Base-by-base conservation (phyloP, 495 filamentous ascomycete species). In the Penicillium paradoxum region DNA sequence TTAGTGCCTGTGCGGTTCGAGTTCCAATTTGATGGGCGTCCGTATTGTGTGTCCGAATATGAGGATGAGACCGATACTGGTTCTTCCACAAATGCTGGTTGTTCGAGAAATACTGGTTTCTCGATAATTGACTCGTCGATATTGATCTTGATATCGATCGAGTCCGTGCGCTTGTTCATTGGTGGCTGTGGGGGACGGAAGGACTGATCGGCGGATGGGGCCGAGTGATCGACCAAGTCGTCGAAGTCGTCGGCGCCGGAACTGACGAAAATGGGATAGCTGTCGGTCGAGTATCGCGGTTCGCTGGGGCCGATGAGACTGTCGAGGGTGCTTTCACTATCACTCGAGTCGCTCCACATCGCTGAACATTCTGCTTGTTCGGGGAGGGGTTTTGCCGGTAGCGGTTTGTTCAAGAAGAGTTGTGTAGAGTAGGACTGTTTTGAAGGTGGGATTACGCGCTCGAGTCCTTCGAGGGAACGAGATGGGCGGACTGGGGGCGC, bases 391-490 rank as follows among this genome's bases (percentile, higher is more conserved):
- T 59, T 62, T 22, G 69, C 64, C 40, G 69, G 72, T 6, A 74
- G 62, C 8, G 71, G 70, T 49, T 72, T 74, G 45, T 74, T 67
- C 47, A 73, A 55, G 40, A 57, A 58, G 18, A 71, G 55, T 0
- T 62, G 66, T 54, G 50, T 45, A n/a, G 60, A 49, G 21, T 38
- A 53, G 4, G 55, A 52, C 6, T 45, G 13, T 2, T 56, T 44
- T 9, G 52, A 18, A 24, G 71, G 72, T 18, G 71, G 72, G 14
- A 76, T 59, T 14, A 71, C 68, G 52, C 60, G 61, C 43, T 76
- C 73, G 15, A 76, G 53, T n/a, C 73, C 73, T 54, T 75, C 72
- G 10, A 75, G 65, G 2, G 73, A 74, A 25, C 63, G 66, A 29
- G 70, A 75, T 0, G 67, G 66, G 37, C 65, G 66, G 15, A 73